phyloP scores from a whole-genome alignment of 108 stramenopile genomes.

The Skeletonema menzelii region DNA sequence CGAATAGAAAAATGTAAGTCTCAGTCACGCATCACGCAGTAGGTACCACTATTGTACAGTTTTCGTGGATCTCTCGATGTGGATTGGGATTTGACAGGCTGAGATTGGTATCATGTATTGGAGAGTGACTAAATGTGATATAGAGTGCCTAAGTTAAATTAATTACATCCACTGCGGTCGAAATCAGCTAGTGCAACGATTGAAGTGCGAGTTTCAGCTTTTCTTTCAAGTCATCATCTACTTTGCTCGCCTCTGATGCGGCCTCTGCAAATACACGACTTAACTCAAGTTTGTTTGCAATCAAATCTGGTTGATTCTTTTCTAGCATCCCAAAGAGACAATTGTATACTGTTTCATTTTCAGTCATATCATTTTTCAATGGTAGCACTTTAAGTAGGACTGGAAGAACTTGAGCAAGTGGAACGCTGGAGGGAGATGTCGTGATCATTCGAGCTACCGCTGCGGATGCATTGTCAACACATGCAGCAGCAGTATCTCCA shows the following conservation, averaged over 20 bases:
- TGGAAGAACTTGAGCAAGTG: conserved; percentile 89
- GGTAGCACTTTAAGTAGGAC: conserved; percentile 85
- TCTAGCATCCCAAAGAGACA: conserved; percentile 88
- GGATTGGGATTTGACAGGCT: too few species aligned
- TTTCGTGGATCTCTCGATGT: too few species aligned
- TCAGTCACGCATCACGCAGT: too few species aligned
- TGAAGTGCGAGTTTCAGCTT: conserved; percentile 66
- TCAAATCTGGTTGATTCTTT: conserved; percentile 80
- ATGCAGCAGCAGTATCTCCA: conserved; percentile 76
- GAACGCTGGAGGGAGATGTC: conserved; percentile 81
- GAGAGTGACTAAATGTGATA: not conserved
- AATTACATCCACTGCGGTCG: not conserved
- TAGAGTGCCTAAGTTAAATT: not conserved
- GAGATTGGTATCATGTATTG: too few species aligned
- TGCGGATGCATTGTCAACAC: conserved; percentile 92
- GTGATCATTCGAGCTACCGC: conserved; percentile 92
- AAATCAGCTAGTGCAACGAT: conserved; percentile 28
- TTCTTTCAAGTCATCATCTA: conserved; percentile 81
- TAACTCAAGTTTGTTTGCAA: conserved; percentile 67
- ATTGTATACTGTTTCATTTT: conserved; percentile 95
- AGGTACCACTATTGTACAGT: too few species aligned
- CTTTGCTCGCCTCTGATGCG: conserved; percentile 60
- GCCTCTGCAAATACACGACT: conserved; percentile 74
- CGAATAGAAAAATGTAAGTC: too few species aligned
- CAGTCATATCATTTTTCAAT: conserved; percentile 92